Evolutionary conservation across 2,329 filamentous ascomycete species (phyloP).

Genomic region (Stagonosporopsis chrysanthemi): DNA sequence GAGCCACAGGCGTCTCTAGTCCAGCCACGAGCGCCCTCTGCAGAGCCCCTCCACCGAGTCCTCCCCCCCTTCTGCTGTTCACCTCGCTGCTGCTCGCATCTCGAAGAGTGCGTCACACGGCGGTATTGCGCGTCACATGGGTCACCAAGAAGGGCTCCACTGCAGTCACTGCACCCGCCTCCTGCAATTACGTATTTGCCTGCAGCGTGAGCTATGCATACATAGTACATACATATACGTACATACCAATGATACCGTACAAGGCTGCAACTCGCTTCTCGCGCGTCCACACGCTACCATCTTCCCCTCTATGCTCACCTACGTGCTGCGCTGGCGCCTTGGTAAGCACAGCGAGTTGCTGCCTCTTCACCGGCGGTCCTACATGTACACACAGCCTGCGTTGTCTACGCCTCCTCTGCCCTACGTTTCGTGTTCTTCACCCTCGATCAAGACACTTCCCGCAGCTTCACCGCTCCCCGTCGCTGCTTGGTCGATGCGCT

Average conservation of each 20-base stretch:
- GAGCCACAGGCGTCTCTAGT: conserved; percentile 11
- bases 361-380: not conserved
- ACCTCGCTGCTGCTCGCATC: conserved; percentile 1
- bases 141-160: conserved; percentile 23
- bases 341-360: conserved; percentile 22
- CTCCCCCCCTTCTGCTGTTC: not conserved
- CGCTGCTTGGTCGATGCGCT: conserved; percentile 1
- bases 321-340: conserved; percentile 37
- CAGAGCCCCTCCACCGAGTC: not conserved
- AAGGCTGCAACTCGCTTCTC: conserved; percentile 25
- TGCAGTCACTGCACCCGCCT: conserved; percentile 23
- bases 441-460: conserved; percentile 10
- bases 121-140: conserved; percentile 24
- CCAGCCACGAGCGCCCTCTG: conserved; percentile 12
- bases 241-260: conserved; percentile 23
- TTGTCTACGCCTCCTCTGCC: not conserved
- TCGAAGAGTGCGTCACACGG: conserved; percentile 14
- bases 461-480: conserved; percentile 35
- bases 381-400: not conserved
- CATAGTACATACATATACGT: not conserved
- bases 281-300: conserved; percentile 19
- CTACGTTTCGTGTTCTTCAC: not conserved
- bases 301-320: conserved; percentile 23
- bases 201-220: conserved; percentile 3
- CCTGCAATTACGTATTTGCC: conserved; percentile 25